Evolutionary conservation across 2,329 filamentous ascomycete genomes (phyloP).

Genomic region (Cladosporium halotolerans): DNA sequence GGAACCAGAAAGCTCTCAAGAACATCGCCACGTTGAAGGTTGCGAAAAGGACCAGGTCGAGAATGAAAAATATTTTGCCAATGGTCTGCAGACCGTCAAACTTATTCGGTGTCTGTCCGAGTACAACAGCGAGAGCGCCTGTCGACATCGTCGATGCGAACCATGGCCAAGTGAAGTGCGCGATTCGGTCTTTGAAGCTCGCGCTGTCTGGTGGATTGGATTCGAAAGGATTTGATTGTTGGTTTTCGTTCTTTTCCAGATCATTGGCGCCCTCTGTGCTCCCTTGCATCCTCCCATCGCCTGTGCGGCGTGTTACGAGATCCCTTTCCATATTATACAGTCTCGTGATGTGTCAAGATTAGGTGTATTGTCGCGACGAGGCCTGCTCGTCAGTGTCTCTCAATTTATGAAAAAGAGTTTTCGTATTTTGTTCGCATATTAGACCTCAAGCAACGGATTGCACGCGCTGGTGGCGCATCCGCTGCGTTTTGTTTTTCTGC

Average conservation of each 20-base stretch:
- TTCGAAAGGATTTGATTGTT: not conserved
- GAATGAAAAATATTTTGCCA: conserved; percentile 46
- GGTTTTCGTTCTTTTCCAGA: conserved; percentile 3
- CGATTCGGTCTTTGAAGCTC: conserved; percentile 19
- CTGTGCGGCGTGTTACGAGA: too few relatives aligned
- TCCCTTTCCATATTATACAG: too few relatives aligned
- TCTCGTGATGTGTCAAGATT: too few relatives aligned
- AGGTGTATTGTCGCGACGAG: too few relatives aligned
- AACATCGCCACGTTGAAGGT: conserved; percentile 28
- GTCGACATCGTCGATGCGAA: conserved; percentile 45
- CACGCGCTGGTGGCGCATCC: not conserved
- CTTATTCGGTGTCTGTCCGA: conserved; percentile 37
- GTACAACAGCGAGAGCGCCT: conserved; percentile 40
- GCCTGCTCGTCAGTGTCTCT: too few relatives aligned
- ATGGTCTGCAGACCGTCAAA: conserved; percentile 47
- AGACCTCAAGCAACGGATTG: too few relatives aligned
- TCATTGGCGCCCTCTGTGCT: not conserved
- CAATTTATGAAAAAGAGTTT: too few relatives aligned
- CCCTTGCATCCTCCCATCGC: too few relatives aligned
- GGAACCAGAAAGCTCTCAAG: conserved; percentile 8
- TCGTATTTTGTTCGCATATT: too few relatives aligned
- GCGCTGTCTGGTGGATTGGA: conserved; percentile 15
- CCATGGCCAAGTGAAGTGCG: conserved; percentile 18
- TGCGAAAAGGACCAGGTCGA: conserved; percentile 46
- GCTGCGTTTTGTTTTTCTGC: not conserved